These are phyloP conservation scores for Sugiyamaella castrensis DNA, from an alignment of 1,139 yeast genomes.

Conservation along the genomic window DNA sequence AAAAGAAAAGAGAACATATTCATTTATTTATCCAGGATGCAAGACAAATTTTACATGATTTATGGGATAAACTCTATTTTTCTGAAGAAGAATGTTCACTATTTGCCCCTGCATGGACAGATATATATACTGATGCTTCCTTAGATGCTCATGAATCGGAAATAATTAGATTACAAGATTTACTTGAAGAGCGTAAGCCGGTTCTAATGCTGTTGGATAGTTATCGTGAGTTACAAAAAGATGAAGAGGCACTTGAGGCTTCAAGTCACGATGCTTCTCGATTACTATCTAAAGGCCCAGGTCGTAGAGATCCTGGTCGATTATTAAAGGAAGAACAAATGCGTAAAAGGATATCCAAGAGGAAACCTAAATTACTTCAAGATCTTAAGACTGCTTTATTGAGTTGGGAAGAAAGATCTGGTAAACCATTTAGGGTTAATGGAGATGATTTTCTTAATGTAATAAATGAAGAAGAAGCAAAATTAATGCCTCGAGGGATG, in stretches of 20 bases:
- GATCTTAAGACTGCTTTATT: slow-evolving; percentile 49
- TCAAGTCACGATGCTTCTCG: slow-evolving; percentile 81
- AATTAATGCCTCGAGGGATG: slow-evolving; percentile 2
- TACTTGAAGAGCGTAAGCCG: slow-evolving; percentile 52
- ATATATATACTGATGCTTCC: slow-evolving; percentile 51
- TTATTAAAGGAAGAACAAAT: slow-evolving; percentile 75
- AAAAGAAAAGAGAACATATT: slow-evolving; percentile 60
- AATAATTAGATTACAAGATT: slow-evolving; percentile 48
- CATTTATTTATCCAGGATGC: slow-evolving; percentile 65
- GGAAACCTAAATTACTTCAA: slow-evolving; percentile 60
- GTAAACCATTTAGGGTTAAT: slow-evolving; percentile 33
- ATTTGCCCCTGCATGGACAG: slow-evolving; percentile 41
- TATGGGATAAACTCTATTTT: slow-evolving; percentile 64
- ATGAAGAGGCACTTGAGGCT: slow-evolving; percentile 60
- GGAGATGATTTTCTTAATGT: slow-evolving; percentile 32
- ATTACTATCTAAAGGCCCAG: slow-evolving; percentile 59
- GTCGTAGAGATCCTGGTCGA: slow-evolving; percentile 54
- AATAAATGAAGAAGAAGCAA: slow-evolving; percentile 25
- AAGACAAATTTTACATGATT: slow-evolving; percentile 52
- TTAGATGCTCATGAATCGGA: slow-evolving; percentile 63
- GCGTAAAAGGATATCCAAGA: slow-evolving; percentile 62
- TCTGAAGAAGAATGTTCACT: slow-evolving; percentile 45
- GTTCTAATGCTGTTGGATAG: slow-evolving; percentile 54
- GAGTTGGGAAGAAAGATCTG: slow-evolving; percentile 46
- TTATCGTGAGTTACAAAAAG: slow-evolving; percentile 54